A percentile compares a stretch with the other conserved stretches of the same genome.
These are phyloP conservation scores for Carnegiea gigantea DNA, from an alignment of 179 eudicot genomes.

Conservation along the genomic window DNA sequence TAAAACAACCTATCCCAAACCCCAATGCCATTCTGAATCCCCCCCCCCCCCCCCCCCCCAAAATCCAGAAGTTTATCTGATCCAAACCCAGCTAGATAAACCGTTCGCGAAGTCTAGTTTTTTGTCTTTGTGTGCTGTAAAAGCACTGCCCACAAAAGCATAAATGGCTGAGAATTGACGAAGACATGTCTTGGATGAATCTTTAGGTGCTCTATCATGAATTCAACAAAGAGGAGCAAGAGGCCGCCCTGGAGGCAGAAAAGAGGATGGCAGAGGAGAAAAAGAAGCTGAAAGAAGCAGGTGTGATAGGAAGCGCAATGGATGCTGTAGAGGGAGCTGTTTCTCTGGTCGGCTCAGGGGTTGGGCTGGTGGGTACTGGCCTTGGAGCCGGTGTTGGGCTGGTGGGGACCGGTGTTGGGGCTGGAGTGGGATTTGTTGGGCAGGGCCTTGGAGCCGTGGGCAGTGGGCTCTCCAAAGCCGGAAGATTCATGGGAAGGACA, in stretches of 20 bases:
- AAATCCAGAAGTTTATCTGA: not conserved
- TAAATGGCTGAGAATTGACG: not conserved
- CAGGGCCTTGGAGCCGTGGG: constrained; percentile 72
- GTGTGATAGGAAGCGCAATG: constrained; percentile 84
- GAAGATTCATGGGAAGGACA: constrained; percentile 87
- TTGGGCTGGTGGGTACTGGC: constrained; percentile 66
- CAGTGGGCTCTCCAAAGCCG: constrained; percentile 79
- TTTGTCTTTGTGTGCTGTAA: not conserved
- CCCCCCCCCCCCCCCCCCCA: no score
- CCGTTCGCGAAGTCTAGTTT: no score
- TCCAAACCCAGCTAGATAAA: not conserved
- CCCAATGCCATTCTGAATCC: not conserved
- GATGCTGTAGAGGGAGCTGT: constrained; percentile 86
- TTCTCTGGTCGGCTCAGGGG: constrained; percentile 59
- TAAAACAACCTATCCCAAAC: not conserved
- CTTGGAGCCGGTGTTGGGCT: constrained; percentile 64
- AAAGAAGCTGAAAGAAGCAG: constrained; percentile 81
- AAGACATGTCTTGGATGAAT: not conserved
- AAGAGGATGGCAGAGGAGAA: constrained; percentile 68
- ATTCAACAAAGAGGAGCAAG: constrained; percentile 81
- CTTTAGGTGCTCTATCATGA: constrained; percentile 65
- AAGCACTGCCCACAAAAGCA: no score
- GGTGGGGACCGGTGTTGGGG: constrained; percentile 64
- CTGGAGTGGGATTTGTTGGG: constrained; percentile 72
- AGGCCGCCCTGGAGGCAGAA: constrained; percentile 74